phyloP scores from a whole-genome alignment of 805 yeast species.

The Komagataella pseudopastoris region DNA sequence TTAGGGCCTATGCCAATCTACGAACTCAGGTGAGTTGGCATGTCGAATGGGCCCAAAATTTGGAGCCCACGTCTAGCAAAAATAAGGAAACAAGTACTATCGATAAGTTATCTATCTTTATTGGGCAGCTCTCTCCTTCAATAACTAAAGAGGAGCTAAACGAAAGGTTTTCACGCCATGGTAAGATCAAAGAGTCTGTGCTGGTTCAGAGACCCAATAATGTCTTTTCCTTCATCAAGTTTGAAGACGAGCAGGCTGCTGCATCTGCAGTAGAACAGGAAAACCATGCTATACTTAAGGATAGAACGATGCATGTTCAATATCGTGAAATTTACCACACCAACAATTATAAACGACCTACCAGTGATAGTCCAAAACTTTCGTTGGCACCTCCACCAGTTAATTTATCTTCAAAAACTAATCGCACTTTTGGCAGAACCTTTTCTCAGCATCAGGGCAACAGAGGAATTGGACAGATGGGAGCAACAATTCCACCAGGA shows the following conservation, averaged over 20 bases:
- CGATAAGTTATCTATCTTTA: constrained; percentile 64
- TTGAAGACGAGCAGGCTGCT: constrained; percentile 53
- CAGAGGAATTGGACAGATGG: background rate
- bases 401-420: constrained; percentile 33
- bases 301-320: constrained; percentile 75
- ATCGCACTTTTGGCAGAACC: background rate
- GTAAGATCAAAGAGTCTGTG: constrained; percentile 42
- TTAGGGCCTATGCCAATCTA: constrained; percentile 64
- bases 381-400: constrained; percentile 74
- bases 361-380: constrained; percentile 12
- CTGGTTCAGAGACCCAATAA: constrained; percentile 37
- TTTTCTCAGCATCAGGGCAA: background rate
- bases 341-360: constrained; percentile 16
- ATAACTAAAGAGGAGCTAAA: constrained; percentile 41
- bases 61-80: constrained; percentile 27
- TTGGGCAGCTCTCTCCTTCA: constrained; percentile 53
- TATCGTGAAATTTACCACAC: constrained; percentile 46
- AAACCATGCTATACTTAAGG: constrained; percentile 64
- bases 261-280: constrained; percentile 80
- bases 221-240: constrained; percentile 66
- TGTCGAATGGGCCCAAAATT: constrained; percentile 81
- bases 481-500: background rate
- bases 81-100: constrained; percentile 23
- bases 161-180: constrained; percentile 55
- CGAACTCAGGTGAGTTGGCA: constrained; percentile 39